Evolutionary conservation across 2,329 filamentous ascomycete genomes (phyloP), one percentile per base, ranked within the genome.

Genomic region (Leptographium lundbergii): DNA sequence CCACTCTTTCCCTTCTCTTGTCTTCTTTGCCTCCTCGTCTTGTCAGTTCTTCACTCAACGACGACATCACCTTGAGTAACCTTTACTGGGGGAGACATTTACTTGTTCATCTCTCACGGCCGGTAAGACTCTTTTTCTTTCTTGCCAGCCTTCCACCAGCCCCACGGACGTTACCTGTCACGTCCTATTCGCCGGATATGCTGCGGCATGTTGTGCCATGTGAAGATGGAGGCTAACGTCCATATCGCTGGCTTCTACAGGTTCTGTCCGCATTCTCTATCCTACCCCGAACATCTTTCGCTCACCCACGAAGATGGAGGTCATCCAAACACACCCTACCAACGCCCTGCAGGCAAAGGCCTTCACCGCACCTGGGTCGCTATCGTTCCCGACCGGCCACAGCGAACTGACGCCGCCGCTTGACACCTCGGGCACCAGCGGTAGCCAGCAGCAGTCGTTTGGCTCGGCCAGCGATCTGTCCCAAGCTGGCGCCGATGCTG

Each of bases 311-410:
- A 62, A 47, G 22, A 95, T 96, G 90, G 90, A 95, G 72, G 83
- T 85, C 68, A 87, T 95, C 68, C 91, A 90, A 69, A 94, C 92
- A 66, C 94, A 97, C 71, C 94, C 94, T 55, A 82, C 87, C 65
- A 97, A 85, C 71, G 91, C 92, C 68, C 84, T 87, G 66, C 91
- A 97, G 82, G 94, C 94, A 65, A 94, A 94, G 81, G 90, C 89
- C 71, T 96, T 97, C 75, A 95, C 91, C 68, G 91, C 90, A 61
- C 89, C 91, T 59, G 88, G 89, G 65, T 96, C 91, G 67, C 81
- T 97, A 66, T 95, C 91, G 62, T 97, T 95, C 74, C 91, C 92
- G 57, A 88, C 88, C 70, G 89, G 86, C 63, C 85, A 86, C 67
- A 85, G 85, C 67, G 90, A 95, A 70, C 73, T 96, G 71, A 92